These are phyloP conservation scores for Trichosporon sp. DNA, from an alignment of 1,284 basidiomycete genomes.

Conservation along the genomic window DNA sequence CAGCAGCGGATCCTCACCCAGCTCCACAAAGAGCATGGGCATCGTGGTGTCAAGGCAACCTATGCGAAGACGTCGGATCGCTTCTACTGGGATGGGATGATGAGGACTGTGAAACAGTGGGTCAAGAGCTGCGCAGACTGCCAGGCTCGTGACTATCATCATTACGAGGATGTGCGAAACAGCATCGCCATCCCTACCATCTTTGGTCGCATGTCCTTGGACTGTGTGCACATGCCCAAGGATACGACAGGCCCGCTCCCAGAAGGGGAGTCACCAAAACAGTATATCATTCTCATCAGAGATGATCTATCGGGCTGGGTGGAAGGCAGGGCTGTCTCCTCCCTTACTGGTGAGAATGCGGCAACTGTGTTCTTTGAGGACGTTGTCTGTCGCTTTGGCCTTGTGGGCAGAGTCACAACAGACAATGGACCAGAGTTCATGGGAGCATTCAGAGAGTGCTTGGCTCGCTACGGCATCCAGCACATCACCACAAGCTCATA, in stretches of 20 bases:
- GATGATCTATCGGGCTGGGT: constrained; percentile 9
- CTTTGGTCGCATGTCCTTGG: not conserved
- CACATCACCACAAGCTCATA: not conserved
- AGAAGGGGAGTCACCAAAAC: not conserved
- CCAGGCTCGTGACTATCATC: not conserved
- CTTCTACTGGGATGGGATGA: not conserved
- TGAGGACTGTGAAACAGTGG: not conserved
- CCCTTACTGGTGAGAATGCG: not conserved
- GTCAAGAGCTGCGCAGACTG: not conserved
- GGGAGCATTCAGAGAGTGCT: not conserved
- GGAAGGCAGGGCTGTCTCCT: not conserved
- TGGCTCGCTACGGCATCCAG: not conserved
- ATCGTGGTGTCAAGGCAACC: not conserved
- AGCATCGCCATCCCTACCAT: not conserved
- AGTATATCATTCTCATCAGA: not conserved
- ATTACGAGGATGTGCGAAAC: not conserved
- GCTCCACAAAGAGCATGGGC: not conserved
- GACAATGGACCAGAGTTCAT: constrained; percentile 3
- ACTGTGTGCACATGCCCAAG: constrained; percentile 8
- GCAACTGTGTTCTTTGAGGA: not conserved
- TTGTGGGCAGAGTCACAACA: not conserved
- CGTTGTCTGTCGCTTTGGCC: not conserved
- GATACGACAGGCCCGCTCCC: not conserved
- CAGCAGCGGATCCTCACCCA: not conserved
- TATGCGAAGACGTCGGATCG: not conserved